Conservation (phyloP, 1,139 yeast genomes). For the Yamadazyma buinensis region DNA sequence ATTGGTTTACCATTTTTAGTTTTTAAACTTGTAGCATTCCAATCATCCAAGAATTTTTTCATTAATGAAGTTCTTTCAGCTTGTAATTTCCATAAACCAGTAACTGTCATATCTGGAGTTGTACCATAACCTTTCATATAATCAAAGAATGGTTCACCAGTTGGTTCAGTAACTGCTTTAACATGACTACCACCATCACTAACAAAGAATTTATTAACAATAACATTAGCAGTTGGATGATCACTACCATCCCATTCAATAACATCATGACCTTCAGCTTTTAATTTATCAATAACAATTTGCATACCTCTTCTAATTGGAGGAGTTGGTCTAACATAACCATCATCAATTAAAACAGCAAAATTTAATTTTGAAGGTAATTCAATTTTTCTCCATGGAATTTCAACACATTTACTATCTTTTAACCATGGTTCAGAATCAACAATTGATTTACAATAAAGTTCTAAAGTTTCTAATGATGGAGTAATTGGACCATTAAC, state of each 20-base stretch:
- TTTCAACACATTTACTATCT: conserved; percentile 28
- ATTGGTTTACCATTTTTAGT: conserved; percentile 41
- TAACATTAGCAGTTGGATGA: conserved; percentile 32
- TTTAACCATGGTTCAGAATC: conserved; percentile 27
- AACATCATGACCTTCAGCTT: conserved; percentile 54
- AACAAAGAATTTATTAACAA: conserved; percentile 36
- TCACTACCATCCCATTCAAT: conserved; percentile 52
- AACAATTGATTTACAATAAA: conserved; percentile 24
- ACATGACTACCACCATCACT: conserved; percentile 45
- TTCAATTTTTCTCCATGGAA: conserved; percentile 28
- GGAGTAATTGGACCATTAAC: conserved; percentile 34
- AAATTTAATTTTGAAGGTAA: conserved; percentile 25
- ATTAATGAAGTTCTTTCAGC: conserved; percentile 27
- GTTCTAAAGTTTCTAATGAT: conserved; percentile 24
- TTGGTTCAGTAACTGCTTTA: conserved; percentile 20
- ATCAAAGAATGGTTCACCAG: conserved; percentile 48
- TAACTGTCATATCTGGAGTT: conserved; percentile 28
- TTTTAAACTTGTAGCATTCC: conserved; percentile 25
- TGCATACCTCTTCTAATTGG: conserved; percentile 30
- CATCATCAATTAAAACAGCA: conserved; percentile 31
- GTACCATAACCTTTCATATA: conserved; percentile 31
- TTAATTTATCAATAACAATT: conserved; percentile 19
- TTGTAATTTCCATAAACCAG: conserved; percentile 43
- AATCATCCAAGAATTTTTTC: conserved; percentile 35
- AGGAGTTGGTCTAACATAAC: conserved; percentile 33